Evolutionary conservation across 441 rosid species (phyloP).

Genomic region (Erodium texanum): DNA sequence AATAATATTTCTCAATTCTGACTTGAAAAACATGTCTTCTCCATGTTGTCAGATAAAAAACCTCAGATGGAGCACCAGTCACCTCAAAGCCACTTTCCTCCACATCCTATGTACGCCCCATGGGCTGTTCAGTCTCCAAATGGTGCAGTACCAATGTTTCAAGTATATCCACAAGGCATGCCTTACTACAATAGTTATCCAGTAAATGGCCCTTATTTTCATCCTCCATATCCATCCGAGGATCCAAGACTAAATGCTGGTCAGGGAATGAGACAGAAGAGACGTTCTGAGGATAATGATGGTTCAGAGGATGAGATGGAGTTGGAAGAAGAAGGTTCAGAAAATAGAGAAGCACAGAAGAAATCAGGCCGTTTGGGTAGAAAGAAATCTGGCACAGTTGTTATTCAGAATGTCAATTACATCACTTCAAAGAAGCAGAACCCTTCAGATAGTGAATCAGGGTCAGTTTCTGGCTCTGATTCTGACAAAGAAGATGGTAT

Average conservation of each 20-base stretch:
- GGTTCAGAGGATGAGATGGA: slow-evolving; percentile 30
- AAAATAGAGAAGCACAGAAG: slow-evolving; percentile 25
- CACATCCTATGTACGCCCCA: slow-evolving; percentile 55
- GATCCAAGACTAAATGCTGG: slow-evolving; percentile 46
- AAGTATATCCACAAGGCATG: slow-evolving; percentile 72
- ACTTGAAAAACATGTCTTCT: neutral
- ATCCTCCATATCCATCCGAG: slow-evolving; percentile 54
- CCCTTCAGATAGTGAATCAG: slow-evolving; percentile 48
- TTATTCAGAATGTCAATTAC: slow-evolving; percentile 79
- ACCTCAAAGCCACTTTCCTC: slow-evolving; percentile 61
- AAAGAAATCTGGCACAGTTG: slow-evolving; percentile 64
- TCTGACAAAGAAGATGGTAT: slow-evolving; percentile 35
- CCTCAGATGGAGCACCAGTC: slow-evolving; percentile 40
- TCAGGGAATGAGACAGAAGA: slow-evolving; percentile 43
- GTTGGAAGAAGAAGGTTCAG: slow-evolving; percentile 29
- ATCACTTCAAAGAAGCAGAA: slow-evolving; percentile 55
- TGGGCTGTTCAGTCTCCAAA: slow-evolving; percentile 91
- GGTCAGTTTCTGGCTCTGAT: slow-evolving; percentile 49
- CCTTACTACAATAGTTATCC: slow-evolving; percentile 71
- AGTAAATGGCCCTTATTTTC: slow-evolving; percentile 50
- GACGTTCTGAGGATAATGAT: slow-evolving; percentile 51
- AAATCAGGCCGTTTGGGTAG: slow-evolving; percentile 41
- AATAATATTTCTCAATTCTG: too few species aligned
- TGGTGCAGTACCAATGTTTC: slow-evolving; percentile 63
- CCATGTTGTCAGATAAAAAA: slow-evolving; percentile 44